Evolutionary conservation across 495 filamentous ascomycete species (phyloP), one percentile per base, ranked within the genome.

Genomic region (Peziza echinospora): DNA sequence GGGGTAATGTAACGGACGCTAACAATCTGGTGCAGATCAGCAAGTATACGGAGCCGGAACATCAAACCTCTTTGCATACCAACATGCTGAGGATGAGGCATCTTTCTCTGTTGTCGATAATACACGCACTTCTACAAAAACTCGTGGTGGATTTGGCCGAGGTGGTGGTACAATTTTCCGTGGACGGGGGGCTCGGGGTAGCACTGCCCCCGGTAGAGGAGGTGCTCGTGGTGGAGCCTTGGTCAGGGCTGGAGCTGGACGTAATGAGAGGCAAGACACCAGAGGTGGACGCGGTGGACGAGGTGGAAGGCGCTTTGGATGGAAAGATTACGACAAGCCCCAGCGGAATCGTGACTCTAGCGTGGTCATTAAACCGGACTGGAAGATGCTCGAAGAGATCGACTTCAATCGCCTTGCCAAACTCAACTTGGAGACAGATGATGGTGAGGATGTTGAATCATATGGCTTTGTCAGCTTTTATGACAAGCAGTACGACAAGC

Each of bases 391-490:
- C 39, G 91, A 97, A 66, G 91, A 97, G 70, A 93, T 97, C 61
- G 89, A 97, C 61, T 97, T 92, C 67, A 86, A 77, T 67, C 81
- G 89, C 50, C 73, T 97, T 42, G 71, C 75, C 47, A 97, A 97
- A 73, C 70, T 97, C 51, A 96, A 92, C 66, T 73, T 97, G 21
- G 91, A 94, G 55, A 75, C 84, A 2, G 82, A 84, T 51, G 82
- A 92, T 44, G 89, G 87, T 53, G 91, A 97, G 64, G 89, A 97
- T 58, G 61, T 97, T 47, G 89, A 93, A 42, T 74, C 71, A 58
- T 96, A 96, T 62, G 89, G 89, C 55, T 96, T 96, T 77, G 69
- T 96, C 28, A 80, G 93, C 72, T 85, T 86, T 73, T 97, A 97
- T 63, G 89, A 97, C 65, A 78, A 86, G 45, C 75, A 75, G 47